Percentiles rank a stretch among this genome's conserved stretches.
phyloP scores from a whole-genome alignment of 495 filamentous ascomycete species.

The Aspergillus sclerotiicarbonarius region DNA sequence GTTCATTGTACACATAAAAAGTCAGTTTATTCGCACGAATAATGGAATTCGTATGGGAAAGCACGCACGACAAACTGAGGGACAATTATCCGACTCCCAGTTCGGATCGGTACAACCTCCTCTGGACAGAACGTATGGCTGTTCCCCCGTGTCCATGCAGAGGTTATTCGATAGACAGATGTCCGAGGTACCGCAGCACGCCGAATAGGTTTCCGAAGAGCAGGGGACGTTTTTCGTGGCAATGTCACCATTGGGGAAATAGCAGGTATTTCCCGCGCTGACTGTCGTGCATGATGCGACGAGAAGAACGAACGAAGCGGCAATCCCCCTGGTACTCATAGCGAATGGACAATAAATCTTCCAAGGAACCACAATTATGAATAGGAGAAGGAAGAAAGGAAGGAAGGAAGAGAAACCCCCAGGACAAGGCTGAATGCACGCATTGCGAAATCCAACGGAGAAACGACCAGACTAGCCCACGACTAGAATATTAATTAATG shows the following conservation, averaged over 20 bases:
- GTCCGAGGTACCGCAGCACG: slow-evolving; percentile 70
- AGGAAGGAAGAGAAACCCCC: too few species aligned
- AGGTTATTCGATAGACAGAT: slow-evolving; percentile 57
- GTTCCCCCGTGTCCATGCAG: slow-evolving; percentile 23
- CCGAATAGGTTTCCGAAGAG: slow-evolving; percentile 54
- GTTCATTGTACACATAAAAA: neutral
- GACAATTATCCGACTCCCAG: slow-evolving; percentile 21
- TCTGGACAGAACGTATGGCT: slow-evolving; percentile 22
- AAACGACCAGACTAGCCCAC: too few species aligned
- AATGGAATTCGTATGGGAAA: neutral
- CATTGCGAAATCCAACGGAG: too few species aligned
- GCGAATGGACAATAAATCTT: neutral
- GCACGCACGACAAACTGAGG: slow-evolving; percentile 10
- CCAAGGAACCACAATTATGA: too few species aligned
- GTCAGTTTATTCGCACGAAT: neutral
- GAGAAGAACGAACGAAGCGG: neutral
- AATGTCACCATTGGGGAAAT: slow-evolving; percentile 21
- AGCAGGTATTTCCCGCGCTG: slow-evolving; percentile 19
- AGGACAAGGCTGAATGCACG: too few species aligned
- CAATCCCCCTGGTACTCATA: neutral
- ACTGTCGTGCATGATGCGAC: neutral
- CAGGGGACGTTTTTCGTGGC: slow-evolving; percentile 25
- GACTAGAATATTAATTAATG: too few species aligned
- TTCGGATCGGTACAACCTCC: slow-evolving; percentile 27
- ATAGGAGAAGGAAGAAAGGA: too few species aligned